Evolutionary conservation across 2,329 filamentous ascomycete genomes (phyloP), one percentile per base, ranked within the genome.

Genomic region (Fusarium keratoplasticum): DNA sequence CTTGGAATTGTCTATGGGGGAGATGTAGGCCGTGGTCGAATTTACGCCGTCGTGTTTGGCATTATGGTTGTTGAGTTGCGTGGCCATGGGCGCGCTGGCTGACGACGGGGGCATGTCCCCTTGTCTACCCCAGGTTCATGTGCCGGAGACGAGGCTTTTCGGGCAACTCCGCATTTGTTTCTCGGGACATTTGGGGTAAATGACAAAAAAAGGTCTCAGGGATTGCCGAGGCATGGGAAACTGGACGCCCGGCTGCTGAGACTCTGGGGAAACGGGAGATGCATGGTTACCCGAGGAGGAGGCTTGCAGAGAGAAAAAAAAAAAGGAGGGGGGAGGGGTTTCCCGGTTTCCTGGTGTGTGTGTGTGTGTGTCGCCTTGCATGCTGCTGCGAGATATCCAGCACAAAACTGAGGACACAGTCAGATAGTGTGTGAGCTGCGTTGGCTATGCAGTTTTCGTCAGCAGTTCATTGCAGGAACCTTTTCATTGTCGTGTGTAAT

Each of bases 261-360:
- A 54, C 50, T 42, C n/a, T 42, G 44, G 64, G 57, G 47, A 35
- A 61, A 62, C 36, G 64, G 64, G 58, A 16, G 22, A 35, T 61
- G 58, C 58, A 66, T 33, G 25, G 40, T 50, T 58, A 98, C 95
- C 80, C 98, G 94, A 2, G 91, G 87, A 36, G 96, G 95, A 86
- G 98, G 98, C 0, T 92, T 89, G 98, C 31, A 38, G n/a, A 29
- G n/a, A 8, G 10, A n/a, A 18, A 20, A 38, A 22, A 18, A 38
- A 20, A 16, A 29, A 29, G 9, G 5, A 18, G 20, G 27, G 31
- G 9, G 50, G 18, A n/a, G 54, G 20, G 38, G 25, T 31, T 27
- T 54, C 35, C 35, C 35, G n/a, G 44, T 8, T 40, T 36, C 18
- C 8, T 52, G 38, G 47, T 38, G 22, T 36, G 31, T 47, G 13